phyloP scores from a whole-genome alignment of 371 early-diverging fungal species.

The Actinomucor elegans region DNA sequence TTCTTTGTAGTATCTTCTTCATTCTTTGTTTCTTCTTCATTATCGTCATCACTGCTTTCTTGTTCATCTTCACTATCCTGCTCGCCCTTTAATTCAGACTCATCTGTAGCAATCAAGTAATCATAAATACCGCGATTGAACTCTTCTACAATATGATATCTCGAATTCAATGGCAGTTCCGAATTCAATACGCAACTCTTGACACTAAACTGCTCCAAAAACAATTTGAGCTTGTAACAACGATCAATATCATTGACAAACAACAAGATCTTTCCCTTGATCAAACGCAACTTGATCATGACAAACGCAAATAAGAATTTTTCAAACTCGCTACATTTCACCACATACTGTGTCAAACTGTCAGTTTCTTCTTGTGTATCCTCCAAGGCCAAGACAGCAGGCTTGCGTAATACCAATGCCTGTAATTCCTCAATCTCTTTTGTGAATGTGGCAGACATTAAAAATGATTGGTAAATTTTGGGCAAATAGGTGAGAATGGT shows the following conservation, averaged over 20 bases:
- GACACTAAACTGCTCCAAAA: slow-evolving; percentile 95
- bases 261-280: slow-evolving; percentile 88
- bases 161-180: slow-evolving; percentile 89
- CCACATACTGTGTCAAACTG: slow-evolving; percentile 75
- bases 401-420: slow-evolving; percentile 81
- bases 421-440: slow-evolving; percentile 84
- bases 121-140: slow-evolving; percentile 97
- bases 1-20: slow-evolving; percentile 18
- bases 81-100: slow-evolving; percentile 72
- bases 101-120: slow-evolving; percentile 95
- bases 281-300: slow-evolving; percentile 84
- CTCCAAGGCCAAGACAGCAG: slow-evolving; percentile 79
- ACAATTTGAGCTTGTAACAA: slow-evolving; percentile 89
- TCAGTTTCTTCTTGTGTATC: slow-evolving; percentile 70
- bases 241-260: slow-evolving; percentile 95
- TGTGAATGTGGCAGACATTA: slow-evolving; percentile 90
- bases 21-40: slow-evolving; percentile 20
- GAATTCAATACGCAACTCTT: slow-evolving; percentile 89
- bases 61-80: slow-evolving; percentile 63
- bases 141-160: slow-evolving; percentile 94
- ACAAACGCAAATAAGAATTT: slow-evolving; percentile 91
- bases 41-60: slow-evolving; percentile 35
- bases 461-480: slow-evolving; percentile 82
- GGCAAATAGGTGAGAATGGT: slow-evolving; percentile 73
- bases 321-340: slow-evolving; percentile 77